Conservation (phyloP, 164 flowering plant genomes). For the Platanus orientalis region DNA sequence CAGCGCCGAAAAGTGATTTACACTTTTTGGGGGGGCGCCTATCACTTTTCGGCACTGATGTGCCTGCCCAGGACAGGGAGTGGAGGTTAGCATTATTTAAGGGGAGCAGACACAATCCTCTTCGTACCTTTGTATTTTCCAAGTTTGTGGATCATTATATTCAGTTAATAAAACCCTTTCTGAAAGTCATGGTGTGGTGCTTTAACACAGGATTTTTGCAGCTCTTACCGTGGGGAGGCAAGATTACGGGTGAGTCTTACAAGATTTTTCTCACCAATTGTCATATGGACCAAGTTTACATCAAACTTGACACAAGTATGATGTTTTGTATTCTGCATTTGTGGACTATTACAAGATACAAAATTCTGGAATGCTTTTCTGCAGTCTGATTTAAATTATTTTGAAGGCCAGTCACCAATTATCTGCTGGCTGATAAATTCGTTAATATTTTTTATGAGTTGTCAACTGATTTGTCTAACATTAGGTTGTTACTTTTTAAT, state of each 20-base stretch:
- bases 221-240: conserved; percentile 99
- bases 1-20: too few species aligned
- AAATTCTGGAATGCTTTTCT: neutral
- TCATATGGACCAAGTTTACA: conserved; percentile 82
- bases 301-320: conserved; percentile 49
- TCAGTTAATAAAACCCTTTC: conserved; percentile 3
- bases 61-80: too few species aligned
- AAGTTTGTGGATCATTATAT: neutral
- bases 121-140: neutral
- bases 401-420: neutral
- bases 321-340: conserved; percentile 67
- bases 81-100: too few species aligned
- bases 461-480: neutral
- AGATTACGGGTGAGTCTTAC: conserved; percentile 82
- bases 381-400: neutral
- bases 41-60: too few species aligned
- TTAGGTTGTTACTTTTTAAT: neutral
- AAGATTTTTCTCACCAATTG: conserved; percentile 89
- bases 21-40: too few species aligned
- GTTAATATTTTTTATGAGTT: neutral
- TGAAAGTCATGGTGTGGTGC: conserved; percentile 20
- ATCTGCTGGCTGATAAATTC: neutral
- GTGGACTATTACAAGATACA: conserved; percentile 79
- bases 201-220: conserved; percentile 61
- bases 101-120: too few species aligned